Base-by-base conservation (phyloP, 2,329 filamentous ascomycete genomes). In the Tolypocladium pustulatum region DNA sequence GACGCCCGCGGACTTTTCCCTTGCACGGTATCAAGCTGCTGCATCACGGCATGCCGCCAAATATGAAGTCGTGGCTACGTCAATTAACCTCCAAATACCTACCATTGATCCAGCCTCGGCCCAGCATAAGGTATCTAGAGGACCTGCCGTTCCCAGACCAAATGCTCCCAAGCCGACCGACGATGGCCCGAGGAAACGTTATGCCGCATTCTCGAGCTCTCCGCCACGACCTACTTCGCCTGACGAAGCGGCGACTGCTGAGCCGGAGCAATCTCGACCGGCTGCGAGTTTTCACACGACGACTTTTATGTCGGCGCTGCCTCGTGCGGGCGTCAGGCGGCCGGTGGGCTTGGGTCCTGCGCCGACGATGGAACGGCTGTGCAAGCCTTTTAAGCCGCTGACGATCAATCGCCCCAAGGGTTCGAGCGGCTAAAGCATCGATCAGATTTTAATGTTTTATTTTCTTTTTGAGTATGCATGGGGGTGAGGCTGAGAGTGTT, bases 181-280 rank as follows among this genome's bases (percentile, higher is more conserved):
- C 2, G 63, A 62, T 4, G 66, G 62, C 10, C 68, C 71, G 2
- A 71, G 69, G 58, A 79, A 78, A 56, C 71, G 72, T 9, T 88
- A 89, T 63, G 68, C 76, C 0, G 80, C 77, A 61, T 84, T 85
- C 65, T 85, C 82, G 0, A 85, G 82, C 69, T 83, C 82, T 22
- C 81, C 83, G 4, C 68, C 73, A 3, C 66, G 68, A n/a, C 67
- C 68, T 2, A 37, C 61, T 4, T 65, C 65, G 7, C 63, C 65
- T 4, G 61, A 64, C 22, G 60, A 62, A 20, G 55, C 61, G 7
- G 65, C 62, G 1, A 62, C 68, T 22, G 49, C 30, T 22, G 67
- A 67, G 37, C 64, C 69, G 5, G 67, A 71, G 8, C 59, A 65
- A 34, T 65, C 68, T 17, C 66, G 60, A 25, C 75, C 72, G 38